Evolutionary conservation across 306 rosid genomes (phyloP), one percentile per base, ranked within the genome.

Genomic region (Cucumis melo): DNA sequence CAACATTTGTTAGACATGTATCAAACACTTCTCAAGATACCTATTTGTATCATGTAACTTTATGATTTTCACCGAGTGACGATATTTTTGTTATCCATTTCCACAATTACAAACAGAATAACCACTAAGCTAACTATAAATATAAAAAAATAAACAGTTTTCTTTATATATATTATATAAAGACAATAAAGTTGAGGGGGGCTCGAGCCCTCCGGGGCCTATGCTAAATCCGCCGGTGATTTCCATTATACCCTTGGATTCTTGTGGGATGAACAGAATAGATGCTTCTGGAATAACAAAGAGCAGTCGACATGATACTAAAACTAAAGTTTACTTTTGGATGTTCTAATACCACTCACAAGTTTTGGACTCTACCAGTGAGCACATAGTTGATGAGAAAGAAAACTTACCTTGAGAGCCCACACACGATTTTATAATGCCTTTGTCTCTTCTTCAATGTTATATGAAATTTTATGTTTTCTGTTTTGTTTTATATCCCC

Each of bases 261-360:
- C 56, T 68, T 14, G 36, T 68, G 75, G 89, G 87, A 87, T 82
- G 79, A 63, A 80, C 86, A 73, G 81, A 77, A 77, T 85, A 42
- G 80, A 74, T 72, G 73, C 85, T 71, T 66, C 50, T 20, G 74
- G 76, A 76, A 51, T 78, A 76, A 46, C 77, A 77, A 50, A 79
- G 51, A 74, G 72, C 23, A 84, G 72, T 75, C 70, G 42, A 82
- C 60, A 62, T 60, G 85, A 84, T 73, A 75, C 83, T 81, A 74
- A 81, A 90, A 39, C 78, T 79, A 81, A 82, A 63, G 80, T 81
- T 79, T 76, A 81, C 85, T 78, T 80, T 82, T 72, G 81, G 82
- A 72, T 76, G 83, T 81, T 81, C 79, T 59, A 57, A 81, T 75
- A 53, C 60, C 54, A 77, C 68, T 83, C 77, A 73, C 78, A 59